These are phyloP conservation scores for Exophiala aquamarina DNA, from an alignment of 2,329 filamentous ascomycete genomes.

Conservation along the genomic window DNA sequence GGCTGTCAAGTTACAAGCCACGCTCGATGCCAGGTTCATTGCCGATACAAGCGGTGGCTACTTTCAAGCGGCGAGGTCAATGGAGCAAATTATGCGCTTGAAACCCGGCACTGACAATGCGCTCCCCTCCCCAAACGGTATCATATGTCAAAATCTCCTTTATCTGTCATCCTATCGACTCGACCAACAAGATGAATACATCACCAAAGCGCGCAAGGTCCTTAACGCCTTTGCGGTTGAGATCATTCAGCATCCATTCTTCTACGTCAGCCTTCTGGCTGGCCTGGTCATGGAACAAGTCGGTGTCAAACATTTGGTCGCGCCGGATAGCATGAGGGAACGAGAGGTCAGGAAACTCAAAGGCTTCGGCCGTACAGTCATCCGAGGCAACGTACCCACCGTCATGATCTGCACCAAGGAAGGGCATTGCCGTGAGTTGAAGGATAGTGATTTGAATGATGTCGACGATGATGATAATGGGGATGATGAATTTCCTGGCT, in stretches of 20 bases:
- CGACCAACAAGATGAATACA: slow-evolving; percentile 59
- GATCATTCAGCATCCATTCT: slow-evolving; percentile 86
- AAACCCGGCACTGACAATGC: slow-evolving; percentile 96
- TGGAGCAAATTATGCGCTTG: slow-evolving; percentile 60
- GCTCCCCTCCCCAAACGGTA: slow-evolving; percentile 84
- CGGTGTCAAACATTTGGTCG: slow-evolving; percentile 62
- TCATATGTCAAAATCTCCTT: slow-evolving; percentile 84
- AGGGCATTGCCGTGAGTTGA: slow-evolving; percentile 22
- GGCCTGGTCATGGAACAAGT: slow-evolving; percentile 73
- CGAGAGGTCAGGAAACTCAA: slow-evolving; percentile 21
- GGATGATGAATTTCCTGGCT: slow-evolving; percentile 2
- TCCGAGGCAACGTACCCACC: slow-evolving; percentile 17
- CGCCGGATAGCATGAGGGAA: slow-evolving; percentile 24
- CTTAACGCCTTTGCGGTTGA: slow-evolving; percentile 87
- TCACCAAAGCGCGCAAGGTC: slow-evolving; percentile 63
- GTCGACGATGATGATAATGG: slow-evolving; percentile 18
- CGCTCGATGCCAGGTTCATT: slow-evolving; percentile 75
- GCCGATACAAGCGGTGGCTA: slow-evolving; percentile 48
- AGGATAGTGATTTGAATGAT: slow-evolving; percentile 25
- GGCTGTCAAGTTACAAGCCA: slow-evolving; percentile 74
- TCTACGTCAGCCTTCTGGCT: slow-evolving; percentile 79
- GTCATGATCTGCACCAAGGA: slow-evolving; percentile 28
- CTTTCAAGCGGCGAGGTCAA: slow-evolving; percentile 17
- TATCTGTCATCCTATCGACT: slow-evolving; percentile 70
- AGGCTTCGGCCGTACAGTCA: slow-evolving; percentile 27